Percentiles rank a stretch among this genome's conserved stretches.
Conservation (phyloP, 2,329 filamentous ascomycete species). For the Pseudogymnoascus sp. region DNA sequence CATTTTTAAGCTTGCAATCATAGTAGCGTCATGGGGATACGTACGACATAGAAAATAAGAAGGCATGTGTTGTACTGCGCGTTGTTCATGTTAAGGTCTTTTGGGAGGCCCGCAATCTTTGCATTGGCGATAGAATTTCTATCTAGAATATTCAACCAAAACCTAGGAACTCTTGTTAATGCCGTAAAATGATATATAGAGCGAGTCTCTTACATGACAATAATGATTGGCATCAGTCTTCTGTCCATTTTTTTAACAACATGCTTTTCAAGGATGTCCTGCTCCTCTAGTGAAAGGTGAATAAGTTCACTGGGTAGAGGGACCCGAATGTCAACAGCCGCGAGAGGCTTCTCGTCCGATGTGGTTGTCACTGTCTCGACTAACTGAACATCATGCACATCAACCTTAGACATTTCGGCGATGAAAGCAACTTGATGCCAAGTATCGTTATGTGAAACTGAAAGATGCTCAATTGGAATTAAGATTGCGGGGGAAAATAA, state of each 20-base stretch:
- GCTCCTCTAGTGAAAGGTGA: constrained; percentile 4
- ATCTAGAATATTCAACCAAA: constrained; percentile 14
- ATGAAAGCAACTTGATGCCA: neutral
- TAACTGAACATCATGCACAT: neutral
- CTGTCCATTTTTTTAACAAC: neutral
- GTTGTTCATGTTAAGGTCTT: constrained; percentile 14
- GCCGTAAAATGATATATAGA: neutral
- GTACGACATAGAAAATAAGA: constrained; percentile 18
- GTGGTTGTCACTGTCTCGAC: neutral
- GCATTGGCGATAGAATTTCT: constrained; percentile 13
- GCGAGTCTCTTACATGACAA: neutral
- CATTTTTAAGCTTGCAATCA: neutral
- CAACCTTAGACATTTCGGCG: neutral
- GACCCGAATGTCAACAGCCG: neutral
- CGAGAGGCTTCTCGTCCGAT: neutral
- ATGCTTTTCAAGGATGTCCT: constrained; percentile 6
- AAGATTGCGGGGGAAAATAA: neutral
- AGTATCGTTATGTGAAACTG: neutral
- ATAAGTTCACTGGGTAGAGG: neutral
- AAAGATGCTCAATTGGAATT: neutral
- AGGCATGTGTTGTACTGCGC: constrained; percentile 17
- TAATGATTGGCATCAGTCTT: constrained; percentile 8
- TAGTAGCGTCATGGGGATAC: neutral
- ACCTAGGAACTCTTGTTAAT: neutral
- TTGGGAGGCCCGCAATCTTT: constrained; percentile 9